Percentiles rank a stretch among this genome's conserved stretches.
Conservation (phyloP, 192 early-diverging fungal genomes). For the Chytriomyces confervae region DNA sequence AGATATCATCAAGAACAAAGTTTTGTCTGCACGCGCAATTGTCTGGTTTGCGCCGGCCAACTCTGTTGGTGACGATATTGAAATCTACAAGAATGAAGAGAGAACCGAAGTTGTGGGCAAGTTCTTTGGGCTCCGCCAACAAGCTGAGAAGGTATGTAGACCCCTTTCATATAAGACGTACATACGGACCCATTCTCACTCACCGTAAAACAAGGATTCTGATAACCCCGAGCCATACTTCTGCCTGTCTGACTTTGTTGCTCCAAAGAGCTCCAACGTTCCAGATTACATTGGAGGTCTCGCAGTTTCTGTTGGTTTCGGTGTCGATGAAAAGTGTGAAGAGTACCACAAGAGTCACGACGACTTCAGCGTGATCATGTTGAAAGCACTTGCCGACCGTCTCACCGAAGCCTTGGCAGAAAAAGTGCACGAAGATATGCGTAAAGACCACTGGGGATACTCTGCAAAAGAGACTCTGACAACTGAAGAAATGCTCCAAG, state of each 20-base stretch:
- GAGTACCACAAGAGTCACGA: conserved; percentile 82
- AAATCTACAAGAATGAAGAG: conserved; percentile 77
- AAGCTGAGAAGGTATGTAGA: conserved; percentile 72
- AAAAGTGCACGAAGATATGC: conserved; percentile 85
- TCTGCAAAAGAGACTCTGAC: conserved; percentile 76
- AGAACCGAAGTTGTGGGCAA: conserved; percentile 54
- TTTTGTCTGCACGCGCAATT: conserved; percentile 75
- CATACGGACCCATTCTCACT: no score
- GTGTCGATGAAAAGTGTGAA: conserved; percentile 84
- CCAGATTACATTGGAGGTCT: conserved; percentile 90
- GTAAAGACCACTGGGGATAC: conserved; percentile 91
- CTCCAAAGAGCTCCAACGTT: conserved; percentile 75
- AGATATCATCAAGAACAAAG: conserved; percentile 76
- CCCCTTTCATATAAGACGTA: no score
- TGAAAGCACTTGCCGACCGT: conserved; percentile 93
- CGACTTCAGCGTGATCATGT: conserved; percentile 93
- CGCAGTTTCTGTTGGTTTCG: conserved; percentile 89
- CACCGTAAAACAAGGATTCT: no score
- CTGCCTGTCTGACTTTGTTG: conserved; percentile 91
- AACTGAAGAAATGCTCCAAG: conserved; percentile 81
- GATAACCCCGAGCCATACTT: conserved; percentile 85
- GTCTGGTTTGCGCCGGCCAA: conserved; percentile 91
- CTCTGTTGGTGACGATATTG: conserved; percentile 87
- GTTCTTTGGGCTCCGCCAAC: conserved; percentile 89
- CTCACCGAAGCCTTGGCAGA: conserved; percentile 93